Evolutionary conservation across 805 yeast genomes (phyloP).

Genomic region (Peterozyma toletana): DNA sequence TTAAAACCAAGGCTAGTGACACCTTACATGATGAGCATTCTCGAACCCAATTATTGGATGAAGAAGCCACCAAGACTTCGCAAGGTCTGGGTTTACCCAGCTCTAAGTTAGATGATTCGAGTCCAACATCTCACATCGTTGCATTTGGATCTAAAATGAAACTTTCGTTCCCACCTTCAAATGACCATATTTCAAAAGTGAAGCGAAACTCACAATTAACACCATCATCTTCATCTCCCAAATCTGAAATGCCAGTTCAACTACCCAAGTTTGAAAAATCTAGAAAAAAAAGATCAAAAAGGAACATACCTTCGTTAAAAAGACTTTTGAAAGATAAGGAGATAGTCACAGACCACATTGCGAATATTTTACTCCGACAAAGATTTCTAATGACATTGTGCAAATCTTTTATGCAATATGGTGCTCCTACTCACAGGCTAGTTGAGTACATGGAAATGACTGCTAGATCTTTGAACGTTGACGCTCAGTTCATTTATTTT

Average conservation of each 20-base stretch:
- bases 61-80: too few relatives aligned
- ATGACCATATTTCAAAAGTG: too few relatives aligned
- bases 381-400: slow-evolving; percentile 71
- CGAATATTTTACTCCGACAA: slow-evolving; percentile 71
- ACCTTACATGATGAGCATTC: slow-evolving; percentile 36
- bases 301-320: neutral
- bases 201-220: too few relatives aligned
- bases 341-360: slow-evolving; percentile 69
- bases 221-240: too few relatives aligned
- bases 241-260: too few relatives aligned
- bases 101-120: too few relatives aligned
- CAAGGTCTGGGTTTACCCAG: too few relatives aligned
- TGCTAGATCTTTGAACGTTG: slow-evolving; percentile 74
- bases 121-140: too few relatives aligned
- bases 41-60: slow-evolving; percentile 21
- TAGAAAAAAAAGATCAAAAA: neutral
- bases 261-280: slow-evolving; percentile 7
- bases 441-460: slow-evolving; percentile 85
- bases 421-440: slow-evolving; percentile 83
- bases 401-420: slow-evolving; percentile 74
- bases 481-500: slow-evolving; percentile 74
- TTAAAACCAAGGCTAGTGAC: slow-evolving; percentile 21
- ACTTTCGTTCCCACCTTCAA: too few relatives aligned
- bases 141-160: too few relatives aligned
- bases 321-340: slow-evolving; percentile 26